Evolutionary conservation across 495 filamentous ascomycete species (phyloP), one percentile per base, ranked within the genome.

Genomic region (Neurospora sp.): DNA sequence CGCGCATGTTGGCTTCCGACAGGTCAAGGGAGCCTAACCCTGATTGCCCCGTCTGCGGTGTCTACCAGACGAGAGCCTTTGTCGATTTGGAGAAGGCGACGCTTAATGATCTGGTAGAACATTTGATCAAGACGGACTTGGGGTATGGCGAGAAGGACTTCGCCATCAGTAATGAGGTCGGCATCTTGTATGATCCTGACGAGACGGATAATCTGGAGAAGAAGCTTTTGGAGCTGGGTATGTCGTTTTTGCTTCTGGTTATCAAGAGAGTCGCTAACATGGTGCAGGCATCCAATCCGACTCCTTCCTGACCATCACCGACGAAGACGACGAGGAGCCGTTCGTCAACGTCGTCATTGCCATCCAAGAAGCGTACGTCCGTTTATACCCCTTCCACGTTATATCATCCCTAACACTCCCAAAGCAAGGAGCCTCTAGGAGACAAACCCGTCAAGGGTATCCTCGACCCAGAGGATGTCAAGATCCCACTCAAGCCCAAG

Each of bases 121-220:
- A 88, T 61, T 83, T 96, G 39, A 81, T 98, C 16, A 88, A 87
- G 70, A 68, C 82, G 12, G 80, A 92, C 70, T 82, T 98, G 4
- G 93, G 92, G 12, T 98, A 97, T 78, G 89, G 90, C 9, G 90
- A 94, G 22, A 85, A 82, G 70, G 94, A 97, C 44, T 87, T 98
- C 42, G 90, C 89, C 14, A 84, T 99, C 72, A 89, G 87, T 73
- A 94, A 87, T 68, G 90, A 91, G 3, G 80, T 85, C n/a, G 90
- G 89, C 68, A 82, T 91, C 8, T 85, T 98, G 6, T 99, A 96
- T 77, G 96, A 98, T 77, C 88, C 89, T 0, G 96, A 98, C 71
- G 85, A 94, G 74, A 93, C 93, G 8, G 94, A 97, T 73, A 96
- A 98, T 74, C 82, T 98, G 1, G 78, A 81, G 1, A 96, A 93